Evolutionary conservation across 805 yeast genomes (phyloP).

Genomic region (Lipomyces spencermartinsiae): DNA sequence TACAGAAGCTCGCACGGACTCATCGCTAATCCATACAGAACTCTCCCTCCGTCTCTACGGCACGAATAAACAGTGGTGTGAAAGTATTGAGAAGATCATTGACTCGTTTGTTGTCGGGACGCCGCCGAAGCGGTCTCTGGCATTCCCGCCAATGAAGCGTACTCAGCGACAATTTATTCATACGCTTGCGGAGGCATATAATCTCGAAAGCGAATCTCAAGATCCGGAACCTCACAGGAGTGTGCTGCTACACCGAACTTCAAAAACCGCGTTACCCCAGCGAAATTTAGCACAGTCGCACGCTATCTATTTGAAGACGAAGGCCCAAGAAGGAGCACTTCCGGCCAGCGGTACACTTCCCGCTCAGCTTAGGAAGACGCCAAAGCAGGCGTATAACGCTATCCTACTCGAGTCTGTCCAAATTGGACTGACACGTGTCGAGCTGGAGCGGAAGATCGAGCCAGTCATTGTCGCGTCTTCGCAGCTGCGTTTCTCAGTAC

Average conservation of each 20-base stretch:
- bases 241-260: slow-evolving; percentile 59
- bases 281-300: slow-evolving; percentile 33
- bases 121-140: slow-evolving; percentile 51
- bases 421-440: slow-evolving; percentile 30
- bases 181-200: slow-evolving; percentile 64
- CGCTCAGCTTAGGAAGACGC: slow-evolving; percentile 17
- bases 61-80: slow-evolving; percentile 72
- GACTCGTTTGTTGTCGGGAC: slow-evolving; percentile 53
- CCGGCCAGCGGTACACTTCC: slow-evolving; percentile 6
- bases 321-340: slow-evolving; percentile 1
- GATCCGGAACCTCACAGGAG: slow-evolving; percentile 82
- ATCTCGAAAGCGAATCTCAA: slow-evolving; percentile 71
- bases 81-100: slow-evolving; percentile 62
- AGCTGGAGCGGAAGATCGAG: slow-evolving; percentile 30
- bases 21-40: slow-evolving; percentile 51
- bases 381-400: slow-evolving; percentile 34
- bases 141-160: slow-evolving; percentile 75
- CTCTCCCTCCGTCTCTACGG: slow-evolving; percentile 55
- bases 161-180: slow-evolving; percentile 76
- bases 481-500: slow-evolving; percentile 19
- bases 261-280: slow-evolving; percentile 30
- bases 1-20: slow-evolving; percentile 39
- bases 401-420: slow-evolving; percentile 29
- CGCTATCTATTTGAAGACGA: slow-evolving; percentile 9
- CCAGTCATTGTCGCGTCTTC: slow-evolving; percentile 13